Conservation (phyloP, 2,329 filamentous ascomycete species). For the Calonectria hawksworthii region DNA sequence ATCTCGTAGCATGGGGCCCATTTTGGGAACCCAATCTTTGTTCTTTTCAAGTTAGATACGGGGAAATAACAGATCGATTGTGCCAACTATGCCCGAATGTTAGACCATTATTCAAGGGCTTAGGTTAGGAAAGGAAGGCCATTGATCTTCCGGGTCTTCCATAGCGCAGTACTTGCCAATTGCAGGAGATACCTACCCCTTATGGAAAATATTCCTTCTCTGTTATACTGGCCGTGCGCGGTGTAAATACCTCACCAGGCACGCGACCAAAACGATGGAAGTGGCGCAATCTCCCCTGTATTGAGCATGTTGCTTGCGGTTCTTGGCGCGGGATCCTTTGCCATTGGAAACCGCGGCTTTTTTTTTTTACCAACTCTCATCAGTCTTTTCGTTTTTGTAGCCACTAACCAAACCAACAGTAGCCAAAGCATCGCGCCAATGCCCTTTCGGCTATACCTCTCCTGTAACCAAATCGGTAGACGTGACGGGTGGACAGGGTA, state of each 20-base stretch:
- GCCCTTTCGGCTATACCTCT: not conserved
- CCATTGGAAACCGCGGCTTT: not conserved
- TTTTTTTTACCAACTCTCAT: not conserved
- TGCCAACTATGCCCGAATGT: not conserved
- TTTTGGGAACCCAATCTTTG: not conserved
- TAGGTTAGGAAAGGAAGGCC: constrained; percentile 4
- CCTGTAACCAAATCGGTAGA: not conserved
- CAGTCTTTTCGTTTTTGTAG: not conserved
- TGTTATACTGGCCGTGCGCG: not conserved
- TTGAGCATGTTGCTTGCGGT: not conserved
- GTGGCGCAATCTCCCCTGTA: constrained; percentile 1
- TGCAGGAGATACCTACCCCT: not conserved
- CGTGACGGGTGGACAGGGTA: not conserved
- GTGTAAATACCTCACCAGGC: constrained; percentile 2
- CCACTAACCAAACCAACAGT: not conserved
- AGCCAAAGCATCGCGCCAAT: not conserved
- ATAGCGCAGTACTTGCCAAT: not conserved
- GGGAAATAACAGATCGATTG: no score
- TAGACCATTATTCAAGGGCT: not conserved
- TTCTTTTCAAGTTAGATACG: no score
- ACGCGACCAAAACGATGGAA: not conserved
- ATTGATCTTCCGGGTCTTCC: not conserved
- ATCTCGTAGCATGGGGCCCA: no score
- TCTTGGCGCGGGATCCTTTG: not conserved
- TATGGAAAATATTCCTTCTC: not conserved